Conservation (phyloP, 768 basidiomycete species). For the Hygrocybe coccinea region DNA sequence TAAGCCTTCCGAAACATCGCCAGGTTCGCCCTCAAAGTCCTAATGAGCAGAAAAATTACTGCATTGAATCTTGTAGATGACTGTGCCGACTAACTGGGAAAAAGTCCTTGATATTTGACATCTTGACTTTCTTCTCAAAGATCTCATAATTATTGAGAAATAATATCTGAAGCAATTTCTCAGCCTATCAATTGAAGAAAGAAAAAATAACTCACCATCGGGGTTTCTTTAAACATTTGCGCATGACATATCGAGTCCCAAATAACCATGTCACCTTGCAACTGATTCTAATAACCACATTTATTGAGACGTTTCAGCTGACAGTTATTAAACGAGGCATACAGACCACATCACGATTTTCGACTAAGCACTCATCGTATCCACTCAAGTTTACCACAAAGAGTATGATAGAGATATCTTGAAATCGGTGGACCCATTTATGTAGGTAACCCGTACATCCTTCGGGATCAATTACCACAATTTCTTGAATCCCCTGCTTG, state of each 20-base stretch:
- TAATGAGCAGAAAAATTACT: conserved; percentile 24
- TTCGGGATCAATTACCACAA: conserved; percentile 90
- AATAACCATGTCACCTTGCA: conserved; percentile 96
- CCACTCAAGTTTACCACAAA: conserved; percentile 90
- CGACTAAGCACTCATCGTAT: conserved; percentile 90
- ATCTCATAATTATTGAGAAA: conserved; percentile 96
- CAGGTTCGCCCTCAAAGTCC: conserved; percentile 80
- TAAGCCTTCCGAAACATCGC: conserved; percentile 68
- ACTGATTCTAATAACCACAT: conserved; percentile 66
- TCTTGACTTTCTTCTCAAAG: conserved; percentile 73
- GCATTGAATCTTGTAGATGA: background rate
- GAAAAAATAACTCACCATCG: conserved; percentile 54
- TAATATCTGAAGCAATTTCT: conserved; percentile 58
- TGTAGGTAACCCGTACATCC: conserved; percentile 89
- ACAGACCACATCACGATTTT: conserved; percentile 85
- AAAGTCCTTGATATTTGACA: conserved; percentile 81
- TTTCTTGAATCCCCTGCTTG: conserved; percentile 67
- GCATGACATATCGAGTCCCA: conserved; percentile 98
- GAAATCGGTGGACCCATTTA: conserved; percentile 94
- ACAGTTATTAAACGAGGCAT: conserved; percentile 2
- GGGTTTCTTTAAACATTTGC: conserved; percentile 92
- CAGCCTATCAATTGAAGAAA: background rate
- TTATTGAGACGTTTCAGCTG: background rate
- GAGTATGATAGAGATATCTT: conserved; percentile 88
- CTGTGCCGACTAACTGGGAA: conserved; percentile 60